phyloP scores from a whole-genome alignment of 2,329 filamentous ascomycete genomes.

The Fonsecaea pugnacius region DNA sequence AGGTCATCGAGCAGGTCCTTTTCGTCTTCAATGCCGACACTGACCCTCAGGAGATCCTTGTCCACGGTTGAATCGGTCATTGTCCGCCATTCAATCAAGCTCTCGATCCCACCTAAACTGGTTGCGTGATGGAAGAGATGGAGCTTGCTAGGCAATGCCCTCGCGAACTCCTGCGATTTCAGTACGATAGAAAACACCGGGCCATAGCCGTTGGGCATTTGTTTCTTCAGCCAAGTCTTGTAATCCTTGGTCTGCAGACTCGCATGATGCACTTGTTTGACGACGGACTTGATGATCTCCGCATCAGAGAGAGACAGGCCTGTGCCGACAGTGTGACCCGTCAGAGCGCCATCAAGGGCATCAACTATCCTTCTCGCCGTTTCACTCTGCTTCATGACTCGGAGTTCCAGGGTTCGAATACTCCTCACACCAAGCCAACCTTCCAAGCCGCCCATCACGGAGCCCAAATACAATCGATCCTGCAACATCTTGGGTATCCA shows the following conservation, averaged over 20 bases:
- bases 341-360: slow-evolving; percentile 67
- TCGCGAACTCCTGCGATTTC: slow-evolving; percentile 65
- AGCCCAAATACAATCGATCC: slow-evolving; percentile 78
- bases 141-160: slow-evolving; percentile 74
- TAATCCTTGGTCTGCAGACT: slow-evolving; percentile 72
- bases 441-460: slow-evolving; percentile 86
- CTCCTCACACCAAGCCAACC: slow-evolving; percentile 89
- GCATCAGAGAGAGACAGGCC: slow-evolving; percentile 48
- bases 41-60: slow-evolving; percentile 74
- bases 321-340: slow-evolving; percentile 42
- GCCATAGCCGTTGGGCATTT: slow-evolving; percentile 91
- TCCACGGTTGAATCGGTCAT: slow-evolving; percentile 82
- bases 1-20: slow-evolving; percentile 83
- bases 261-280: slow-evolving; percentile 73
- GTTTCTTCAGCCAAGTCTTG: slow-evolving; percentile 73
- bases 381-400: slow-evolving; percentile 75
- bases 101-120: slow-evolving; percentile 90
- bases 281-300: slow-evolving; percentile 56
- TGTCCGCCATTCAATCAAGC: slow-evolving; percentile 91
- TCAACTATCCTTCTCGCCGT: slow-evolving; percentile 71
- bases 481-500: slow-evolving; percentile 65
- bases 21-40: slow-evolving; percentile 83
- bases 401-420: slow-evolving; percentile 80
- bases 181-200: slow-evolving; percentile 81
- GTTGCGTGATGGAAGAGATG: slow-evolving; percentile 91